These are phyloP conservation scores for Mycena latifolia DNA, from an alignment of 768 basidiomycete genomes.

Conservation along the genomic window DNA sequence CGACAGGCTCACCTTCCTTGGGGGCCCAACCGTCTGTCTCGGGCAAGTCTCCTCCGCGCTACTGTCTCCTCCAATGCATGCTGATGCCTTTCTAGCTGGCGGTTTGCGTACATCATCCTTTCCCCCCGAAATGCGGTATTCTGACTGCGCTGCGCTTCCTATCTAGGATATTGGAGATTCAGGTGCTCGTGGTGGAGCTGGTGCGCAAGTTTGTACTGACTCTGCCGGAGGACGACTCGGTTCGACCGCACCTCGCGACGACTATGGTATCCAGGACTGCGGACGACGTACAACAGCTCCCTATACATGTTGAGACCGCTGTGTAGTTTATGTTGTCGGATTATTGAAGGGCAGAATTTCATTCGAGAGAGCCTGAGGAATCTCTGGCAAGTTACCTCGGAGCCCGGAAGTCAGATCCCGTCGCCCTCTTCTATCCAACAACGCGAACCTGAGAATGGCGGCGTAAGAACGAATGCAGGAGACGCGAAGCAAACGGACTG, in stretches of 20 bases:
- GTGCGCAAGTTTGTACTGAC: constrained; percentile 27
- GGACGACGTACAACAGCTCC: constrained; percentile 6
- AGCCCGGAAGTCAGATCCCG: too few species aligned
- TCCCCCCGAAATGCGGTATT: background rate
- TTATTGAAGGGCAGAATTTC: too few species aligned
- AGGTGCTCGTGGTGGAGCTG: constrained; percentile 31
- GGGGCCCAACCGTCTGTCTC: constrained; percentile 4
- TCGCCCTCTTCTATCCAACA: too few species aligned
- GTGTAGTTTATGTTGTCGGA: too few species aligned
- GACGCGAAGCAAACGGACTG: background rate
- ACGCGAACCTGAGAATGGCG: background rate
- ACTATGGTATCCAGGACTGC: constrained; percentile 9
- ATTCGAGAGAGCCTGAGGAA: too few species aligned
- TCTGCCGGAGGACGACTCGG: constrained; percentile 20
- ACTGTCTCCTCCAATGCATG: too few species aligned
- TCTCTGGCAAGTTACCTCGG: too few species aligned
- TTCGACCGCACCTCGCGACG: background rate
- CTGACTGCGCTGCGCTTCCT: too few species aligned
- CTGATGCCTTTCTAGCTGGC: constrained; percentile 22
- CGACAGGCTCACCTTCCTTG: constrained; percentile 9
- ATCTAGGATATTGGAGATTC: constrained; percentile 29
- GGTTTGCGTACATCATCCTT: constrained; percentile 36
- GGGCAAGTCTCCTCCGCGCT: background rate
- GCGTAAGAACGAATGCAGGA: background rate
- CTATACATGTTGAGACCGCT: constrained; percentile 10